Percentiles rank a stretch among this genome's conserved stretches.
phyloP scores from a whole-genome alignment of 2,329 filamentous ascomycete genomes.

The Colletotrichum caudatum region DNA sequence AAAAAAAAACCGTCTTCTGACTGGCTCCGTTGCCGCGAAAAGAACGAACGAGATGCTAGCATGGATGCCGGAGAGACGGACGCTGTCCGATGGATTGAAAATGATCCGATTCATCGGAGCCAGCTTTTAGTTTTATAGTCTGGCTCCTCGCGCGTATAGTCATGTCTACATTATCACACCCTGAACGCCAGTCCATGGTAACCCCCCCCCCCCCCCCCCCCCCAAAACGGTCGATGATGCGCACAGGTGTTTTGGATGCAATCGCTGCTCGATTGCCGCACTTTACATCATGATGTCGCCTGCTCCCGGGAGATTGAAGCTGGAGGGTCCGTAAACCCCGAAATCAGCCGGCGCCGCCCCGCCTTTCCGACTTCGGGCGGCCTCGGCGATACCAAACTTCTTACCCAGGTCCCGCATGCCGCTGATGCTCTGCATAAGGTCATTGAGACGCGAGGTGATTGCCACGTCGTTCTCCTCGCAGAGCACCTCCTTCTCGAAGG shows the following conservation, averaged over 20 bases:
- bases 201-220: not conserved
- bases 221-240: not conserved
- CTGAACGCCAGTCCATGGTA: constrained; percentile 32
- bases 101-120: constrained; percentile 4
- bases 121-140: not conserved
- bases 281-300: constrained; percentile 46
- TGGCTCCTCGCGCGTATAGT: constrained; percentile 23
- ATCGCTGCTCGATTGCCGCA: not conserved
- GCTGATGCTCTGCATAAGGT: constrained; percentile 78
- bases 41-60: not conserved
- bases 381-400: constrained; percentile 75
- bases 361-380: constrained; percentile 45
- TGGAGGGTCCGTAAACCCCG: constrained; percentile 36
- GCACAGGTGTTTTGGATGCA: not conserved
- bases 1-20: no score
- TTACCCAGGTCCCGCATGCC: constrained; percentile 79
- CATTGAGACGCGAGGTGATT: constrained; percentile 80
- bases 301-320: constrained; percentile 43
- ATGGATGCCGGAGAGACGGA: no score
- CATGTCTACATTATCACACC: constrained; percentile 32
- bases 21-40: not conserved
- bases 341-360: constrained; percentile 18
- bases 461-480: constrained; percentile 88
- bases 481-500: constrained; percentile 77
- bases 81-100: not conserved